Evolutionary conservation across 306 rosid genomes (phyloP).

Genomic region (Fragaria nilgerrensis): DNA sequence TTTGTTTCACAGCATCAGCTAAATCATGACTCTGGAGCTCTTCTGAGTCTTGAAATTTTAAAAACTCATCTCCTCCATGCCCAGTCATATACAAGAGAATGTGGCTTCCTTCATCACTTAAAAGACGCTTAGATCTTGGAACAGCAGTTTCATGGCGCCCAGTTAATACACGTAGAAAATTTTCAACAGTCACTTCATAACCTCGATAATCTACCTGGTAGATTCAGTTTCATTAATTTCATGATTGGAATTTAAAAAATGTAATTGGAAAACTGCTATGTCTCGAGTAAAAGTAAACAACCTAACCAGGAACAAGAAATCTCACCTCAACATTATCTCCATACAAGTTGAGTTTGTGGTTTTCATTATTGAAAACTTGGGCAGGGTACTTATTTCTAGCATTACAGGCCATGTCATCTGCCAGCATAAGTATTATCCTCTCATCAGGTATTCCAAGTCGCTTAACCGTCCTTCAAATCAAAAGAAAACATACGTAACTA

Average conservation of each 20-base stretch:
- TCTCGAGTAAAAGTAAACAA: neutral
- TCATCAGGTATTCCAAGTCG: slow-evolving; percentile 97
- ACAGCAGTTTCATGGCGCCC: slow-evolving; percentile 90
- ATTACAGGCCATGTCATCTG: slow-evolving; percentile 99
- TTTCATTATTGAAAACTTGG: slow-evolving; percentile 93
- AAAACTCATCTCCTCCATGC: slow-evolving; percentile 96
- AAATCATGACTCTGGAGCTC: slow-evolving; percentile 99
- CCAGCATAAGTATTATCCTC: slow-evolving; percentile 95
- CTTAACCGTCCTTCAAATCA: slow-evolving; percentile 81
- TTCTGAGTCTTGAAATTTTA: slow-evolving; percentile 95
- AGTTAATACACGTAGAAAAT: slow-evolving; percentile 75
- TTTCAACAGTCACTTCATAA: slow-evolving; percentile 91
- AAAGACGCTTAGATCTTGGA: slow-evolving; percentile 93
- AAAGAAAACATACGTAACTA: neutral
- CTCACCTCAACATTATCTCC: slow-evolving; percentile 97
- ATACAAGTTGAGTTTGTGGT: slow-evolving; percentile 84
- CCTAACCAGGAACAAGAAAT: slow-evolving; percentile 10
- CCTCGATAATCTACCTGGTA: slow-evolving; percentile 96
- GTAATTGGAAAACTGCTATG: neutral
- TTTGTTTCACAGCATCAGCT: slow-evolving; percentile 96
- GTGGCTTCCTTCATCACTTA: slow-evolving; percentile 99
- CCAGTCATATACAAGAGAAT: slow-evolving; percentile 95
- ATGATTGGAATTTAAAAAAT: neutral
- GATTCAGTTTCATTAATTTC: slow-evolving; percentile 22
- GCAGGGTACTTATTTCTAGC: slow-evolving; percentile 94